A percentile compares a stretch with the other conserved stretches of the same genome.
phyloP scores from a whole-genome alignment of 2,329 filamentous ascomycete species.

The Fusarium pseudoanthophilum region DNA sequence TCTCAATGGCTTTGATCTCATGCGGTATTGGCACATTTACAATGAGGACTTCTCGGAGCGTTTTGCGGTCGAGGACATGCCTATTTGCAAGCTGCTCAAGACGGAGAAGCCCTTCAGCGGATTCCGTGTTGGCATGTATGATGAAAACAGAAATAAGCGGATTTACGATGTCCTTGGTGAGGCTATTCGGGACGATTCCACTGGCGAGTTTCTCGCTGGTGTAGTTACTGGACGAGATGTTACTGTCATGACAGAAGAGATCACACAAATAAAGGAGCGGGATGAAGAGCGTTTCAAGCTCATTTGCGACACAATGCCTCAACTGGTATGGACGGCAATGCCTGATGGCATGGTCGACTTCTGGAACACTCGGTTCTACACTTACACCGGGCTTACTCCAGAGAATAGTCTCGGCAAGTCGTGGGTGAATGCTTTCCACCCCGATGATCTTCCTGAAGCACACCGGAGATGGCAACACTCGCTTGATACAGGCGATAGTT shows the following conservation, averaged over 20 bases:
- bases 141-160: conserved; percentile 61
- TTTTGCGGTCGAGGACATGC: conserved; percentile 70
- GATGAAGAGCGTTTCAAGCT: conserved; percentile 80
- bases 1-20: conserved; percentile 64
- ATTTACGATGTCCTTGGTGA: conserved; percentile 76
- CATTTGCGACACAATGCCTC: conserved; percentile 79
- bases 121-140: conserved; percentile 71
- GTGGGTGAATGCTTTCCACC: conserved; percentile 74
- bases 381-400: conserved; percentile 75
- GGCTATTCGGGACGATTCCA: conserved; percentile 71
- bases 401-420: conserved; percentile 71
- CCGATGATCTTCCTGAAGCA: conserved; percentile 72
- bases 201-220: conserved; percentile 78
- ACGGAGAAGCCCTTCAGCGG: conserved; percentile 69
- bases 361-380: conserved; percentile 81
- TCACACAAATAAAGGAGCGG: conserved; percentile 74
- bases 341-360: conserved; percentile 76
- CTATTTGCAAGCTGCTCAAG: conserved; percentile 71
- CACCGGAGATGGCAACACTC: conserved; percentile 68
- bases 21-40: conserved; percentile 70
- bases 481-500: conserved; percentile 74
- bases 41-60: conserved; percentile 72
- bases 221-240: conserved; percentile 79
- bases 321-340: conserved; percentile 78
- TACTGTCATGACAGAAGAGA: conserved; percentile 74